Percentiles rank a stretch among this genome's conserved stretches.
Evolutionary conservation across 1,284 basidiomycete genomes (phyloP).

Genomic region (Ganoderma lucidum): DNA sequence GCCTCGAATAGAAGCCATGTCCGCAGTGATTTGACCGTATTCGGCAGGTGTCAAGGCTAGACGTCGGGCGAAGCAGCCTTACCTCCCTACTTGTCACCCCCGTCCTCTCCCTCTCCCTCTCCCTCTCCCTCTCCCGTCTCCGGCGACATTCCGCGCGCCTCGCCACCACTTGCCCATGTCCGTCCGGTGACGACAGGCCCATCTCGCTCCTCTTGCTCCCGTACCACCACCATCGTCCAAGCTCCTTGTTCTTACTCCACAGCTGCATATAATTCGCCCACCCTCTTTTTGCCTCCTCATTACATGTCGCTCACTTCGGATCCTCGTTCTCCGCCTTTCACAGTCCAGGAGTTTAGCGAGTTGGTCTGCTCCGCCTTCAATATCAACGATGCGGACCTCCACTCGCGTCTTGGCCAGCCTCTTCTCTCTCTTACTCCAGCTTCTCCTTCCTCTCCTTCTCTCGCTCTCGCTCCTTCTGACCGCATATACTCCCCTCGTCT

Average conservation of each 20-base stretch:
- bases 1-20: slow-evolving; percentile 12
- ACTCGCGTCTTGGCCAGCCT: slow-evolving; percentile 20
- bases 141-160: slow-evolving; percentile 23
- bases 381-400: slow-evolving; percentile 23
- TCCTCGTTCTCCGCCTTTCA: slow-evolving; percentile 31
- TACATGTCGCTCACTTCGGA: slow-evolving; percentile 29
- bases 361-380: slow-evolving; percentile 36
- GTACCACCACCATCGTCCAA: slow-evolving; percentile 32
- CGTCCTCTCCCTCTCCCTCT: neutral
- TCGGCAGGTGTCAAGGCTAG: slow-evolving; percentile 29
- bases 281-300: slow-evolving; percentile 25
- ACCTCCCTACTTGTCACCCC: slow-evolving; percentile 16
- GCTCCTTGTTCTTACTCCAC: slow-evolving; percentile 12
- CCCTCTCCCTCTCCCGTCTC: slow-evolving; percentile 7
- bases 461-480: slow-evolving; percentile 2
- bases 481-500: slow-evolving; percentile 11
- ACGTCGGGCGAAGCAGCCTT: slow-evolving; percentile 28
- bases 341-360: slow-evolving; percentile 38
- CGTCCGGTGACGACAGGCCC: slow-evolving; percentile 8
- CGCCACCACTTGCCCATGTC: slow-evolving; percentile 10
- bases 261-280: slow-evolving; percentile 25
- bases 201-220: slow-evolving; percentile 25
- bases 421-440: slow-evolving; percentile 29
- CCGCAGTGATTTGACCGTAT: slow-evolving; percentile 23
- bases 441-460: slow-evolving; percentile 22